phyloP scores from a whole-genome alignment of 75 land plant genomes.

The Selaginella tamariscina region DNA sequence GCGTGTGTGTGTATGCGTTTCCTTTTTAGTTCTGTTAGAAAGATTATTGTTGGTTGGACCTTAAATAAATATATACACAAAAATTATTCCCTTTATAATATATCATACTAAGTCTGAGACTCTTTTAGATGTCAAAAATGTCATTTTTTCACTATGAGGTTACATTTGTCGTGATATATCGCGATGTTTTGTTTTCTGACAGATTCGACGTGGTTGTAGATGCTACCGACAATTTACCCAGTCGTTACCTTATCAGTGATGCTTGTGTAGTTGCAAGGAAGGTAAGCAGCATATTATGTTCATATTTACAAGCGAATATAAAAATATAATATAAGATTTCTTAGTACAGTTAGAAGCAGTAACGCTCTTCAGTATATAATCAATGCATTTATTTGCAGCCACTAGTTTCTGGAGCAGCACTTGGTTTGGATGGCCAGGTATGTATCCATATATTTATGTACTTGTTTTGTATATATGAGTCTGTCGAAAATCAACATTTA shows the following conservation, averaged over 20 bases:
- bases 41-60: no score
- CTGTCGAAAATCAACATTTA: no score
- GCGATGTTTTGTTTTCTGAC: not conserved
- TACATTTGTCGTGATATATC: no score
- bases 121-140: no score
- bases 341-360: not conserved
- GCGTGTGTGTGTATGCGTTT: no score
- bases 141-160: no score
- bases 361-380: not conserved
- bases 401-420: constrained; percentile 93
- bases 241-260: constrained; percentile 87
- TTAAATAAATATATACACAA: no score
- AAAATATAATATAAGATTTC: not conserved
- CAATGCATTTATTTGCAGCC: constrained; percentile 43
- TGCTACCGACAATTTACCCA: constrained; percentile 95
- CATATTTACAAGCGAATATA: not conserved
- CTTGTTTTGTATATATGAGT: no score
- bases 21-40: no score
- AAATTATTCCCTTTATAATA: no score
- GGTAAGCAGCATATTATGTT: constrained; percentile 24
- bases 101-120: no score
- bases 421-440: constrained; percentile 97
- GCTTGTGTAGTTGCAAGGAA: constrained; percentile 75
- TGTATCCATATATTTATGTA: no score
- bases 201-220: constrained; percentile 64